Conservation (phyloP, 2,329 filamentous ascomycete species). For the Pseudopyricularia cyperi region DNA sequence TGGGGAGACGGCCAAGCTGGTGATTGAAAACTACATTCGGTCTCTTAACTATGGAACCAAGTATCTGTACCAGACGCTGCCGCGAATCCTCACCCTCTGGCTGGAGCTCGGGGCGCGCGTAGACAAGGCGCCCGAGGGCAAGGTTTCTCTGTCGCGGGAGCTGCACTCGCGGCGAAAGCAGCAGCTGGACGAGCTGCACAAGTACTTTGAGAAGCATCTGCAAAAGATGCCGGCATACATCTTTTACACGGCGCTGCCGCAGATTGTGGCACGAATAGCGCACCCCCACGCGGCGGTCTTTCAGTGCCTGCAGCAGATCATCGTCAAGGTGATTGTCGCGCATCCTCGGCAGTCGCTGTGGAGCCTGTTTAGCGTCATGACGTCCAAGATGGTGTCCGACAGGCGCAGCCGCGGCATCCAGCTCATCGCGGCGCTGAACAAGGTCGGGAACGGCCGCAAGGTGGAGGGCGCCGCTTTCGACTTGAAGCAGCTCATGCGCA, state of each 20-base stretch:
- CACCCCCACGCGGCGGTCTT: constrained; percentile 73
- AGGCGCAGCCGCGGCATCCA: constrained; percentile 41
- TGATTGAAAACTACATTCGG: constrained; percentile 86
- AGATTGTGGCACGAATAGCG: constrained; percentile 90
- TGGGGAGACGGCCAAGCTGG: constrained; percentile 74
- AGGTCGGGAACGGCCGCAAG: constrained; percentile 34
- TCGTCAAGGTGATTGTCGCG: constrained; percentile 72
- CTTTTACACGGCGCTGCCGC: constrained; percentile 73
- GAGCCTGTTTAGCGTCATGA: constrained; percentile 78
- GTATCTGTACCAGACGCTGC: constrained; percentile 89
- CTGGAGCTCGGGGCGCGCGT: constrained; percentile 74
- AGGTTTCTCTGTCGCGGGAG: constrained; percentile 37
- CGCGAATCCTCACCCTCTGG: constrained; percentile 86
- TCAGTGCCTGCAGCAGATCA: constrained; percentile 62
- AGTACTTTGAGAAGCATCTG: constrained; percentile 69
- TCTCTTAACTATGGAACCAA: constrained; percentile 84
- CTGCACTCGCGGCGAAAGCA: constrained; percentile 44
- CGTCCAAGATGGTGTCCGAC: constrained; percentile 58
- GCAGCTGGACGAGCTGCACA: constrained; percentile 57
- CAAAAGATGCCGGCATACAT: constrained; percentile 59
- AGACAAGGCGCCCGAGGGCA: constrained; percentile 45
- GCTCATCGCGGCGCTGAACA: constrained; percentile 37
- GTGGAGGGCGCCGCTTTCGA: constrained; percentile 41
- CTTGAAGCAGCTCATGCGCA: constrained; percentile 57
- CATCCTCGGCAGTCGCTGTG: constrained; percentile 88